Percentiles rank a stretch among this genome's conserved stretches.
Conservation (phyloP, 768 basidiomycete genomes). For the Brasilioporus rufonigricans region DNA sequence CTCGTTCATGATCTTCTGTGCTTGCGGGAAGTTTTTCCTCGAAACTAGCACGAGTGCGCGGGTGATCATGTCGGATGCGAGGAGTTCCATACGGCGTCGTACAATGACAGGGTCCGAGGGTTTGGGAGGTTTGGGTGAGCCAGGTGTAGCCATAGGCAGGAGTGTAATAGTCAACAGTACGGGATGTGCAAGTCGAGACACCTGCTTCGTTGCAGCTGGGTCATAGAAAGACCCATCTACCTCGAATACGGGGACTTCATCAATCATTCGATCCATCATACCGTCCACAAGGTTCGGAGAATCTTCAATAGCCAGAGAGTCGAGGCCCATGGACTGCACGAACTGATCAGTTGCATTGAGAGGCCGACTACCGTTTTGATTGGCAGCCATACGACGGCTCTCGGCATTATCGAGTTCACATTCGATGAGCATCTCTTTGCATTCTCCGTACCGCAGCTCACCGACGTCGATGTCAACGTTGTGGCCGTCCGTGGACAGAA, state of each 20-base stretch:
- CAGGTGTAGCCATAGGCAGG: constrained; percentile 48
- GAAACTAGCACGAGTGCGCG: constrained; percentile 90
- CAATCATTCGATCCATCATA: constrained; percentile 96
- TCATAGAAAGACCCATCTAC: constrained; percentile 96
- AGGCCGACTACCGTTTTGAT: constrained; percentile 23
- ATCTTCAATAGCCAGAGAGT: constrained; percentile 71
- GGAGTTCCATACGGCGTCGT: constrained; percentile 91
- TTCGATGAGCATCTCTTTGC: constrained; percentile 96
- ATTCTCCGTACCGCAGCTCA: constrained; percentile 93
- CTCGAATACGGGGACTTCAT: constrained; percentile 95
- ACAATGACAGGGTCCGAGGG: constrained; percentile 87
- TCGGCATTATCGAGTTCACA: constrained; percentile 82
- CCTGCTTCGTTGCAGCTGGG: constrained; percentile 77
- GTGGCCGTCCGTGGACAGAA: constrained; percentile 88
- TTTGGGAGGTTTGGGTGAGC: constrained; percentile 35
- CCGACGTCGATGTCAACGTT: constrained; percentile 95
- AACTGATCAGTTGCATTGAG: constrained; percentile 88
- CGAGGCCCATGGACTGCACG: constrained; percentile 82
- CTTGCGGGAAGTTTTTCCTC: constrained; percentile 85
- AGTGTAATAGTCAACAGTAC: constrained; percentile 93
- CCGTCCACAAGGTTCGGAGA: constrained; percentile 73
- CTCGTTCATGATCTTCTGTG: constrained; percentile 86
- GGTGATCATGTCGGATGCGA: constrained; percentile 97
- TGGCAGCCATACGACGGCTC: constrained; percentile 15
- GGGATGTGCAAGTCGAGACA: constrained; percentile 88